phyloP scores from a whole-genome alignment of 2,329 filamentous ascomycete species.

The Microcera coccophila region DNA sequence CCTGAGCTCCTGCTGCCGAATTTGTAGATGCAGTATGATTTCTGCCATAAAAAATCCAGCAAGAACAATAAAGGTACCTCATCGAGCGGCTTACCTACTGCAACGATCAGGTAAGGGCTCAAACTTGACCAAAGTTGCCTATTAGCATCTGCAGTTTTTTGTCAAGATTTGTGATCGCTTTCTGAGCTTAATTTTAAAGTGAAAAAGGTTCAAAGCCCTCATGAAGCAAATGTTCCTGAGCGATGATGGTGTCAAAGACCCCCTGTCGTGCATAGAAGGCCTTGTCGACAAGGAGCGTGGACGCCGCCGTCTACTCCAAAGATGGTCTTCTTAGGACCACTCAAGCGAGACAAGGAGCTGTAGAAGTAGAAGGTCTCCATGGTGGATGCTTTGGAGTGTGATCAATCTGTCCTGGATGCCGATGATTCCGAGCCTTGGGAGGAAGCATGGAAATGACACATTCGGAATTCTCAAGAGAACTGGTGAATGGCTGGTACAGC shows the following conservation, averaged over 20 bases:
- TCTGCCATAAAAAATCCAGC: too few species aligned
- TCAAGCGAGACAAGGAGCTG: slow-evolving; percentile 27
- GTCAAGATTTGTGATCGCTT: slow-evolving; percentile 33
- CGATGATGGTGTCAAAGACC: slow-evolving; percentile 32
- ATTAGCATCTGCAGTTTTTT: slow-evolving; percentile 34
- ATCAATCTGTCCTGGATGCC: slow-evolving; percentile 24
- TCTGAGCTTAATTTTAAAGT: slow-evolving; percentile 30
- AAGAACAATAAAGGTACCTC: too few species aligned
- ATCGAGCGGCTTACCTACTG: slow-evolving; percentile 33
- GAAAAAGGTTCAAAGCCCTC: slow-evolving; percentile 26
- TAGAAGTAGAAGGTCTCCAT: slow-evolving; percentile 30
- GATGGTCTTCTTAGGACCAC: slow-evolving; percentile 26
- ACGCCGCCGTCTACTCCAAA: slow-evolving; percentile 26
- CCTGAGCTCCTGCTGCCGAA: too few species aligned
- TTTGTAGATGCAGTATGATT: too few species aligned
- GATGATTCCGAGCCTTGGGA: slow-evolving; percentile 30
- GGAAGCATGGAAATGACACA: slow-evolving; percentile 27
- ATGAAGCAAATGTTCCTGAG: slow-evolving; percentile 33
- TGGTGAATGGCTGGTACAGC: slow-evolving; percentile 15
- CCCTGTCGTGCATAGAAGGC: slow-evolving; percentile 31
- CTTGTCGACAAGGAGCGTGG: slow-evolving; percentile 32
- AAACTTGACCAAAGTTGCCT: slow-evolving; percentile 30
- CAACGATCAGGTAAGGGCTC: slow-evolving; percentile 29
- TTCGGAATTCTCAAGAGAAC: slow-evolving; percentile 28
- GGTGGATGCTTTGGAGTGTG: slow-evolving; percentile 27